Evolutionary conservation across 805 yeast species (phyloP).

Genomic region (Lachancea fermentati): DNA sequence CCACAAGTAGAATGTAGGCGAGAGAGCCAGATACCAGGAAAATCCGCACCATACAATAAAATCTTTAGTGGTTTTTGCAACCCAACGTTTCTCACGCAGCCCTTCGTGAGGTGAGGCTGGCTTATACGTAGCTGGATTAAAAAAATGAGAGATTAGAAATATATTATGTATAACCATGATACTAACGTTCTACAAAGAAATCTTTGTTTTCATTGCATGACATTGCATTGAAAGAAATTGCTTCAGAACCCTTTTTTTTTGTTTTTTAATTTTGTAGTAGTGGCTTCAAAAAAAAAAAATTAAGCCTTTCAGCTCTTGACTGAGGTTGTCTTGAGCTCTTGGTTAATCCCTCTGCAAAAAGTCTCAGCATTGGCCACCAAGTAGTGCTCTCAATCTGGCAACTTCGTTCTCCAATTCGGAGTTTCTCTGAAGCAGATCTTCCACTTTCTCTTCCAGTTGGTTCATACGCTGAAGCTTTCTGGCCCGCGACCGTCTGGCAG

Average conservation of each 20-base stretch:
- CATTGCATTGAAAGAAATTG: background rate
- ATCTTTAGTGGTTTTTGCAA: too few relatives aligned
- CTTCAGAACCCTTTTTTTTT: background rate
- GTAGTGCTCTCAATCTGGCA: slow-evolving; percentile 30
- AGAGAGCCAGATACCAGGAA: too few relatives aligned
- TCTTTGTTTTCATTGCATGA: background rate
- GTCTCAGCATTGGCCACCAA: slow-evolving; percentile 4
- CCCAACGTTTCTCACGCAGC: too few relatives aligned
- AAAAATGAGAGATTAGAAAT: background rate
- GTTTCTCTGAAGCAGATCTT: slow-evolving; percentile 55
- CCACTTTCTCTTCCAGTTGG: slow-evolving; percentile 76
- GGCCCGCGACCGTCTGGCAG: slow-evolving; percentile 93
- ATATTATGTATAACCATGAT: background rate
- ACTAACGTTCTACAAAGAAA: background rate
- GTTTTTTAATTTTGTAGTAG: background rate
- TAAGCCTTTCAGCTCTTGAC: too few relatives aligned
- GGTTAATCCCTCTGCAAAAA: background rate
- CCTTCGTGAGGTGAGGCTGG: too few relatives aligned
- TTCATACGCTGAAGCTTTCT: slow-evolving; percentile 84
- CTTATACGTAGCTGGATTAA: too few relatives aligned
- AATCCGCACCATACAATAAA: too few relatives aligned
- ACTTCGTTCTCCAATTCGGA: slow-evolving; percentile 58
- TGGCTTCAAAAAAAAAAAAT: background rate
- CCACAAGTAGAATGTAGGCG: too few relatives aligned
- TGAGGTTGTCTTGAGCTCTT: too few relatives aligned